These are phyloP conservation scores for Polyporus tsugae DNA, from an alignment of 1,284 basidiomycete species.

Conservation along the genomic window DNA sequence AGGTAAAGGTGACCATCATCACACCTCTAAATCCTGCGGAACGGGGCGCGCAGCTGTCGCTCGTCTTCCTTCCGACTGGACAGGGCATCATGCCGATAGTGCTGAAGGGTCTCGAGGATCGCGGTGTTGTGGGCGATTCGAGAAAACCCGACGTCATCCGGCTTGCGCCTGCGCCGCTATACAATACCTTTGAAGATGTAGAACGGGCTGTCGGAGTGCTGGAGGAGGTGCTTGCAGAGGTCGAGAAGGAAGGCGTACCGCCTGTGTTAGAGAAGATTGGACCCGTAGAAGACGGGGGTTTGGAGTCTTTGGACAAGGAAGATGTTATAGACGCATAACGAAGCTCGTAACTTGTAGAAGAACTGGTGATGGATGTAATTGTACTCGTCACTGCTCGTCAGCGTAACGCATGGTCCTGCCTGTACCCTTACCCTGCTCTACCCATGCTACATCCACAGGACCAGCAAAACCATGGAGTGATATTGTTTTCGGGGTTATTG, in stretches of 20 bases:
- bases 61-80: conserved; percentile 76
- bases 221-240: conserved; percentile 59
- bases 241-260: conserved; percentile 33
- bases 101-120: conserved; percentile 63
- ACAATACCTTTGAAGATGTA: conserved; percentile 84
- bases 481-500: too few relatives aligned
- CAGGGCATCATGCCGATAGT: conserved; percentile 78
- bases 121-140: conserved; percentile 91
- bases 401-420: background rate
- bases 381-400: background rate
- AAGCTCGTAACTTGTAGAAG: background rate
- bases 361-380: background rate
- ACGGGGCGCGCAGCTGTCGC: conserved; percentile 87
- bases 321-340: conserved; percentile 12
- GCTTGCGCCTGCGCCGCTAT: conserved; percentile 84
- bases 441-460: background rate
- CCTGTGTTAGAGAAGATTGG: conserved; percentile 1
- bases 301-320: conserved; percentile 8
- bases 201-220: conserved; percentile 71
- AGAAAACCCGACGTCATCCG: conserved; percentile 91
- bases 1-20: conserved; percentile 84
- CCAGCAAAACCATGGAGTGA: background rate
- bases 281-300: background rate
- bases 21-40: conserved; percentile 75
- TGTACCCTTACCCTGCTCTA: background rate